phyloP scores from a whole-genome alignment of 2,329 filamentous ascomycete species.

The Paradendryphiella salina region DNA sequence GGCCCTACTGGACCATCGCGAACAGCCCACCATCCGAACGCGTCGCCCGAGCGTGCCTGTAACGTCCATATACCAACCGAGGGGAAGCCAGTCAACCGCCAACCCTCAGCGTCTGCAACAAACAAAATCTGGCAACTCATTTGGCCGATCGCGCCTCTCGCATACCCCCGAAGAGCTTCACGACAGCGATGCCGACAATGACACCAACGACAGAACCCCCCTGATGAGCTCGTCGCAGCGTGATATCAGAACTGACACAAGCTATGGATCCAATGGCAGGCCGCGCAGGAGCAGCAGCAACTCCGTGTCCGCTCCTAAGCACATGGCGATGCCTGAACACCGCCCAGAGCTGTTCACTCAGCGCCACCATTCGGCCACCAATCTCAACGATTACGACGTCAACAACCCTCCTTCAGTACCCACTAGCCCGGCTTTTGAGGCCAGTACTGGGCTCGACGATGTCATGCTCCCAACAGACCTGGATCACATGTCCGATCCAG shows the following conservation, averaged over 20 bases:
- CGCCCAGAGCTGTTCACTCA: constrained; percentile 31
- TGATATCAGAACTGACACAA: constrained; percentile 38
- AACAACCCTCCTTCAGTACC: constrained; percentile 68
- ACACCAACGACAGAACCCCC: constrained; percentile 58
- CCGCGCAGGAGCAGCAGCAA: constrained; percentile 38
- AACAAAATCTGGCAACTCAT: constrained; percentile 14
- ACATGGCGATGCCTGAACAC: constrained; percentile 15
- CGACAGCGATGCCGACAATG: constrained; percentile 56
- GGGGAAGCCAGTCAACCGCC: constrained; percentile 29
- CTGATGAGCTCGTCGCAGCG: constrained; percentile 52
- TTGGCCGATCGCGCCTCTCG: constrained; percentile 35
- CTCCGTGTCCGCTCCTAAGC: constrained; percentile 39
- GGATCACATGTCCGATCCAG: constrained; percentile 28
- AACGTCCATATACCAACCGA: constrained; percentile 34
- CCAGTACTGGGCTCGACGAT: constrained; percentile 60
- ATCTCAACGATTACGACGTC: constrained; percentile 58
- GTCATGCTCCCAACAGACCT: constrained; percentile 72
- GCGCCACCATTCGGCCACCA: constrained; percentile 38
- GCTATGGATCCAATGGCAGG: constrained; percentile 44
- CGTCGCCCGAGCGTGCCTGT: constrained; percentile 52
- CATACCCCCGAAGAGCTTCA: constrained; percentile 28
- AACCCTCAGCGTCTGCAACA: constrained; percentile 25
- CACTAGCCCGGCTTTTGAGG: constrained; percentile 59
- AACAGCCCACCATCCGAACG: constrained; percentile 48
- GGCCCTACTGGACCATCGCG: constrained; percentile 82